Percentiles rank a stretch among this genome's conserved stretches.
Evolutionary conservation across 176 grass and related monocot species (phyloP).

Genomic region (Eleusine indica): DNA sequence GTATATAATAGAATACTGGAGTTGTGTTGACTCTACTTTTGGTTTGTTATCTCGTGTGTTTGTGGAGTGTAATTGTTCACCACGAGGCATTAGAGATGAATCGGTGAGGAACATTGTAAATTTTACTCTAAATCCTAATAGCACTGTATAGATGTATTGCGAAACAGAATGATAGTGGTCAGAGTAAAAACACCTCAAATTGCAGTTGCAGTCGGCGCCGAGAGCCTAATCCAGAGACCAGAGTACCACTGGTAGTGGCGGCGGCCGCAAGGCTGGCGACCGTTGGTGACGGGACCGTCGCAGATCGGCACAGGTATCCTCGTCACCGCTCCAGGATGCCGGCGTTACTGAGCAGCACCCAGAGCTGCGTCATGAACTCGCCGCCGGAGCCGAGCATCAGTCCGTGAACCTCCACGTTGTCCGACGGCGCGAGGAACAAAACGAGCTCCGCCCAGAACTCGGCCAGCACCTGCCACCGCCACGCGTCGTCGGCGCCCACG

Average conservation of each 20-base stretch:
- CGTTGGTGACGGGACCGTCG: not conserved
- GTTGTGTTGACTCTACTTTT: not conserved
- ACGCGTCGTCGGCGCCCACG: not conserved
- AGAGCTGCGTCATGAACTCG: constrained; percentile 65
- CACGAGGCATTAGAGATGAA: not conserved
- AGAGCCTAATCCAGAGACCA: no score
- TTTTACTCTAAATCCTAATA: not conserved
- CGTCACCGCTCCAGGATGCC: constrained; percentile 36
- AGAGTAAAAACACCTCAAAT: not conserved
- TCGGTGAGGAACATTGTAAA: not conserved
- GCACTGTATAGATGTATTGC: not conserved
- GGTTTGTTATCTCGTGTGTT: not conserved
- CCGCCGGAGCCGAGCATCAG: constrained; percentile 52
- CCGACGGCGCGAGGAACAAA: constrained; percentile 53
- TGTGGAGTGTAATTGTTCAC: constrained; percentile 9
- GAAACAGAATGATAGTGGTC: not conserved
- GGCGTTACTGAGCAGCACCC: constrained; percentile 52
- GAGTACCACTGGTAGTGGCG: not conserved
- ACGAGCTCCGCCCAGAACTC: constrained; percentile 53
- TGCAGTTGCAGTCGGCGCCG: not conserved
- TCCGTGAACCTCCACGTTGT: constrained; percentile 53
- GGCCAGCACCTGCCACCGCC: constrained; percentile 44
- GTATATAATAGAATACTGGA: not conserved
- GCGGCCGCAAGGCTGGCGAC: not conserved
- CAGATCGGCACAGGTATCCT: not conserved